Percentiles rank a stretch among this genome's conserved stretches.
phyloP scores from a whole-genome alignment of 116 monocot species.

The Iris pallida region DNA sequence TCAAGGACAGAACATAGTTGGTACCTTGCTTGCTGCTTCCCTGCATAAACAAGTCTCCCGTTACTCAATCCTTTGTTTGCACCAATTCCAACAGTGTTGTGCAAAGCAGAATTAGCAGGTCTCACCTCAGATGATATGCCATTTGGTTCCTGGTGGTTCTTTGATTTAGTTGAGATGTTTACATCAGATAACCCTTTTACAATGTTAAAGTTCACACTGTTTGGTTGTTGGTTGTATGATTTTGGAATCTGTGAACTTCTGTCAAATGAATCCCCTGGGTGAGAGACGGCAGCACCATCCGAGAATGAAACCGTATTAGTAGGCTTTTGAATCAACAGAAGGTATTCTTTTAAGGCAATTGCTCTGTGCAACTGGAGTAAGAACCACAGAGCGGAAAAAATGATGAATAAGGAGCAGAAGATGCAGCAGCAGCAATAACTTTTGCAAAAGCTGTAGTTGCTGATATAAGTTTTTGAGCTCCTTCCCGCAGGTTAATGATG shows the following conservation, averaged over 20 bases:
- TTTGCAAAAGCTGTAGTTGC: constrained; percentile 86
- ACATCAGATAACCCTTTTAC: constrained; percentile 46
- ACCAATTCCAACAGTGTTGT: constrained; percentile 31
- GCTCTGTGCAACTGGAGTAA: constrained; percentile 89
- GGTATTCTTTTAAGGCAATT: constrained; percentile 44
- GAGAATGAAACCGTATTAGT: constrained; percentile 11
- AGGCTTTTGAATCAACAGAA: constrained; percentile 35
- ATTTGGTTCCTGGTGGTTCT: constrained; percentile 27
- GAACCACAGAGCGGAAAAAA: constrained; percentile 68
- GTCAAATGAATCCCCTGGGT: constrained; percentile 22
- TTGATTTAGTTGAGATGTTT: constrained; percentile 37
- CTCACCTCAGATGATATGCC: constrained; percentile 23
- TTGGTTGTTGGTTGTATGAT: constrained; percentile 41
- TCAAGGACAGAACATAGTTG: neutral
- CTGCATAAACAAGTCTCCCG: constrained; percentile 33
- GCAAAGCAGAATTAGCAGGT: constrained; percentile 23
- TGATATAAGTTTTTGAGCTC: no score
- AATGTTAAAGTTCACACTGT: constrained; percentile 29
- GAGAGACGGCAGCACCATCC: constrained; percentile 11
- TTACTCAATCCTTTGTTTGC: constrained; percentile 35
- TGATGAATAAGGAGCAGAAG: constrained; percentile 55
- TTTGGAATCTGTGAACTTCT: constrained; percentile 13
- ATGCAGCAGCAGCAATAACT: constrained; percentile 84
- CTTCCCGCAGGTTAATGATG: constrained; percentile 85
- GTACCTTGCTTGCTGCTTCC: constrained; percentile 50